Percentiles rank a stretch among this genome's conserved stretches.
Evolutionary conservation across 108 stramenopile genomes (phyloP).

Genomic region (Poteriospumella lacustris): DNA sequence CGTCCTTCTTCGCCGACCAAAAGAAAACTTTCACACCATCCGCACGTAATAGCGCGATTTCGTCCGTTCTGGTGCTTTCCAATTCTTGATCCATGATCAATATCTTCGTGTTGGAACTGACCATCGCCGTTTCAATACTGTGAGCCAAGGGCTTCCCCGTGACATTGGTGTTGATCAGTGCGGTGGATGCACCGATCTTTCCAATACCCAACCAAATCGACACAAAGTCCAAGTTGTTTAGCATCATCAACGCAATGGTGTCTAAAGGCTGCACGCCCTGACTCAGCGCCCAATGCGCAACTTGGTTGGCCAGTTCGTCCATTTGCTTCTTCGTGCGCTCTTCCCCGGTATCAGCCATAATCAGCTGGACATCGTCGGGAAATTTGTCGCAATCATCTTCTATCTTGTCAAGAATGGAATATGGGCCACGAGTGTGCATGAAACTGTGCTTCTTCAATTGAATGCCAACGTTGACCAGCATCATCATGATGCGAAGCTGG

Average conservation of each 20-base stretch:
- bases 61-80: background rate
- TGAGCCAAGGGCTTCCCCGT: slow-evolving; percentile 35
- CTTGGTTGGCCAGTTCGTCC: slow-evolving; percentile 35
- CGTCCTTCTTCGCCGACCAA: background rate
- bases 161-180: slow-evolving; percentile 40
- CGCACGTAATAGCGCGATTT: background rate
- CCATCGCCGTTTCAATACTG: slow-evolving; percentile 26
- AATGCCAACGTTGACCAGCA: no score
- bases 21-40: slow-evolving; percentile 15
- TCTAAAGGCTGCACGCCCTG: slow-evolving; percentile 28
- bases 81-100: slow-evolving; percentile 34
- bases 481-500: no score
- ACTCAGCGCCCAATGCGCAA: slow-evolving; percentile 27
- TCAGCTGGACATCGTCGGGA: slow-evolving; percentile 10
- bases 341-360: slow-evolving; percentile 3
- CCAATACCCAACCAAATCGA: slow-evolving; percentile 39
- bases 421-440: no score
- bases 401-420: no score
- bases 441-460: no score
- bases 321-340: slow-evolving; percentile 15
- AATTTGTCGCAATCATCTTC: background rate
- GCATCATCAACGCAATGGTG: slow-evolving; percentile 36
- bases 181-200: slow-evolving; percentile 39
- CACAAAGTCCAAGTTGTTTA: slow-evolving; percentile 40
- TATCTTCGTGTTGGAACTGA: slow-evolving; percentile 15